Conservation (phyloP, 495 filamentous ascomycete species). For the Xylaria scruposa region DNA sequence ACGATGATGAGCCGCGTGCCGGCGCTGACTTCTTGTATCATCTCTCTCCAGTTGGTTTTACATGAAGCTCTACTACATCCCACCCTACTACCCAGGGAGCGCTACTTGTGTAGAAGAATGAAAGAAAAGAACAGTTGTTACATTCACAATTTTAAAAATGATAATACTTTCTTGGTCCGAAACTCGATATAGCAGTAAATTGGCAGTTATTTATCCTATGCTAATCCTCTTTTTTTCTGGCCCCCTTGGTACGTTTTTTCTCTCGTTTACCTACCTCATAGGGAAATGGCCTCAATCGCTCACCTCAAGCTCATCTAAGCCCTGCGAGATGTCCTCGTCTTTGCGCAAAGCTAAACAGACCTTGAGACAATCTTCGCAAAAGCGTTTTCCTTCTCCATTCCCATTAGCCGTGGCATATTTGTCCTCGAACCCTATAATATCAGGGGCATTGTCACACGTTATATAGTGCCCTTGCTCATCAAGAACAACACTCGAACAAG, state of each 20-base stretch:
- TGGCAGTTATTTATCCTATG: background rate
- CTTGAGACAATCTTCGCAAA: background rate
- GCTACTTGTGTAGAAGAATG: background rate
- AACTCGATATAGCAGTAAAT: background rate
- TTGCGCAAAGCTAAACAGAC: background rate
- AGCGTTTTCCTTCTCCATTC: background rate
- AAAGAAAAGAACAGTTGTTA: background rate
- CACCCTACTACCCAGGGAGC: background rate
- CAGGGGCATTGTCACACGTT: background rate
- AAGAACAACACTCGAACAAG: background rate
- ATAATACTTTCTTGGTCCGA: background rate
- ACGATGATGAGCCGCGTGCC: constrained; percentile 46
- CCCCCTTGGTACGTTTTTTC: background rate
- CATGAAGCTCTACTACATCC: background rate
- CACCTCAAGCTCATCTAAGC: background rate
- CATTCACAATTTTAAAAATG: background rate
- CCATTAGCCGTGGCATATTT: background rate
- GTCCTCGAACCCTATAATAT: no score
- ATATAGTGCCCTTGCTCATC: background rate
- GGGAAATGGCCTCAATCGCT: background rate
- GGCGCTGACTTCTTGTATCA: constrained; percentile 42
- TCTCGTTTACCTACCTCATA: background rate
- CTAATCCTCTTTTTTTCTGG: background rate
- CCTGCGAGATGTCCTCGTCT: background rate
- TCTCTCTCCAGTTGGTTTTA: constrained; percentile 36